Evolutionary conservation across 768 basidiomycete genomes (phyloP).

Genomic region (Tylopilus intermedius): DNA sequence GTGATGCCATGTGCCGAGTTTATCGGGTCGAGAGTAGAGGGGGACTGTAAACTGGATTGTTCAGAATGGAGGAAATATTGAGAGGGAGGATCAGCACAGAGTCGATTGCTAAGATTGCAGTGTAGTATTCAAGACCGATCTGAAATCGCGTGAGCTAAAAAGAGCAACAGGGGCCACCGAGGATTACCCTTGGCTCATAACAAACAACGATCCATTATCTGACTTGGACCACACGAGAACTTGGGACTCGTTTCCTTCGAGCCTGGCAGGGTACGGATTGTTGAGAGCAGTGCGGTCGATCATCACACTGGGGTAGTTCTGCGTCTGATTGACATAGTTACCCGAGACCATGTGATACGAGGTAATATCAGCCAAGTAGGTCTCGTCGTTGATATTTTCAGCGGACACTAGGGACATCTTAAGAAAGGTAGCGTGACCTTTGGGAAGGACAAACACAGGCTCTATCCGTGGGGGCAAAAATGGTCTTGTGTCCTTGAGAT

Average conservation of each 20-base stretch:
- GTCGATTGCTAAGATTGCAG: constrained; percentile 46
- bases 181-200: constrained; percentile 48
- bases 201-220: constrained; percentile 36
- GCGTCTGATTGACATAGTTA: constrained; percentile 40
- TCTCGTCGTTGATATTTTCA: constrained; percentile 26
- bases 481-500: constrained; percentile 40
- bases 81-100: constrained; percentile 52
- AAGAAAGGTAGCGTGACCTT: background rate
- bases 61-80: constrained; percentile 39
- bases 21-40: constrained; percentile 14
- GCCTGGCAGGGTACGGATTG: constrained; percentile 40
- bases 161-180: background rate
- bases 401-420: constrained; percentile 10
- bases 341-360: constrained; percentile 57
- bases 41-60: constrained; percentile 26
- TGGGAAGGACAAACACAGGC: constrained; percentile 45
- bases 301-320: constrained; percentile 51
- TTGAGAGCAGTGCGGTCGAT: constrained; percentile 62
- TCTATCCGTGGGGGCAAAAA: constrained; percentile 54
- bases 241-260: constrained; percentile 57
- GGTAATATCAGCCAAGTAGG: constrained; percentile 42
- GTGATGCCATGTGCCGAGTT: constrained; percentile 50
- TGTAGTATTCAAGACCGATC: constrained; percentile 38
- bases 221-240: constrained; percentile 46
- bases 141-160: constrained; percentile 6